These are phyloP conservation scores for Pelargonium hybrid DNA, from an alignment of 441 rosid genomes.

Conservation along the genomic window DNA sequence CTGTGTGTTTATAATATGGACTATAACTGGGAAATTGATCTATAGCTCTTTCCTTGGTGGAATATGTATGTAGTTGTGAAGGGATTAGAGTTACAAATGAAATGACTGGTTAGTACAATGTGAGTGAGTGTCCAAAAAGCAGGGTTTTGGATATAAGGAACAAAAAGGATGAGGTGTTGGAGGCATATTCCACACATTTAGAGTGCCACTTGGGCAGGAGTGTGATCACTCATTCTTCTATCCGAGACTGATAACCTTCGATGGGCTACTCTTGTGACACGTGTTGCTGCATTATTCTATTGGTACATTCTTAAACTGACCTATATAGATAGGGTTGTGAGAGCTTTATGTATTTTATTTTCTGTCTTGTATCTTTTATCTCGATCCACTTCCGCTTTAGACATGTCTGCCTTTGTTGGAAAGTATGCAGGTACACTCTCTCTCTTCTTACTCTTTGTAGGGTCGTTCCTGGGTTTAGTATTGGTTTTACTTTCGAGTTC, in stretches of 20 bases:
- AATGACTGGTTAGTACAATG: no score
- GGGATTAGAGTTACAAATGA: no score
- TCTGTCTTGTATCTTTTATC: slow-evolving; percentile 20
- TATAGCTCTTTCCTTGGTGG: no score
- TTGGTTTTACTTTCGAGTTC: no score
- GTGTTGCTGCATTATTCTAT: slow-evolving; percentile 24
- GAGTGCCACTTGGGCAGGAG: slow-evolving; percentile 35
- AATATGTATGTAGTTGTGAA: no score
- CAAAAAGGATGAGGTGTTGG: background rate
- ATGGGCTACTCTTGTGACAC: slow-evolving; percentile 48
- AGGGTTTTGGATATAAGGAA: no score
- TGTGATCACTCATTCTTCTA: slow-evolving; percentile 50
- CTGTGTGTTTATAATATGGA: background rate
- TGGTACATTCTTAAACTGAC: slow-evolving; percentile 34
- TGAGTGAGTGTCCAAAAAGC: no score
- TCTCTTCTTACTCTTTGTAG: background rate
- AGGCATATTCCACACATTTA: background rate
- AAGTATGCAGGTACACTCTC: slow-evolving; percentile 55
- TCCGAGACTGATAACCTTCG: slow-evolving; percentile 50
- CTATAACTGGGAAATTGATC: no score
- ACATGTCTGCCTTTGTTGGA: slow-evolving; percentile 84
- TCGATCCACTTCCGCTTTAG: slow-evolving; percentile 16
- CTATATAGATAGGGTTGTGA: slow-evolving; percentile 28
- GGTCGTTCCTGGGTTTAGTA: no score
- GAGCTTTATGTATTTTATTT: slow-evolving; percentile 29